Evolutionary conservation across 2,329 filamentous ascomycete species (phyloP), one percentile per base, ranked within the genome.

Genomic region (Colletotrichum truncatum): DNA sequence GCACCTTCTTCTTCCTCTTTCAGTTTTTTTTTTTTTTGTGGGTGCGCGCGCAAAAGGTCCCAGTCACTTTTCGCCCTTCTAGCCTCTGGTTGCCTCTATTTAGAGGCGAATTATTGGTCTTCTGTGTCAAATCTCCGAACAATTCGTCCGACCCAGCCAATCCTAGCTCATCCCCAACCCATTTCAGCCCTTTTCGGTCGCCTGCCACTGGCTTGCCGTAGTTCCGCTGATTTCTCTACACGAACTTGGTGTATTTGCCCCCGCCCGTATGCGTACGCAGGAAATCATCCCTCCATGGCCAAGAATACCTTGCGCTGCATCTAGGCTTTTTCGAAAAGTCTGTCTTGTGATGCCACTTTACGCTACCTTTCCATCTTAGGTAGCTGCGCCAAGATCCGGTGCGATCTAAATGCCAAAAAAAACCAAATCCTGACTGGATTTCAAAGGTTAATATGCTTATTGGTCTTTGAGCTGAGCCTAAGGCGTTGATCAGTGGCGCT

Each of bases 71-170:
- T 52, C 23, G 48, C 30, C 48, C n/a, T 25, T 14, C 43, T 46
- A 45, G 26, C 28, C 4, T 10, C 18, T 36, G 18, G 30, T 52
- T 36, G 11, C 12, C 12, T 52, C 54, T 16, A 43, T n/a, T 23
- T 55, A 34, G 10, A 65, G 9, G 57, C 26, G 41, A 54, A 51
- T 55, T 34, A 65, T 65, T 65, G 41, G 62, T 49, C 49, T 55
- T 55, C 36, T 45, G 36, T 51, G 43, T 63, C 63, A 56, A 66
- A 63, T 66, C 51, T 66, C 63, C 63, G 63, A 63, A 18, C 28
- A 55, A 32, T 45, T 36, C 41, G 32, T 53, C 18, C 21, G 18
- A n/a, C 11, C 41, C 41, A 56, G 34, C 57, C 57, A 66, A 63
- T 62, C 49, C 62, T 4, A 16, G 16, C 16, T 6, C 49, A 51